phyloP scores from a whole-genome alignment of 1,139 yeast species.

The Diutina ranongensis region DNA sequence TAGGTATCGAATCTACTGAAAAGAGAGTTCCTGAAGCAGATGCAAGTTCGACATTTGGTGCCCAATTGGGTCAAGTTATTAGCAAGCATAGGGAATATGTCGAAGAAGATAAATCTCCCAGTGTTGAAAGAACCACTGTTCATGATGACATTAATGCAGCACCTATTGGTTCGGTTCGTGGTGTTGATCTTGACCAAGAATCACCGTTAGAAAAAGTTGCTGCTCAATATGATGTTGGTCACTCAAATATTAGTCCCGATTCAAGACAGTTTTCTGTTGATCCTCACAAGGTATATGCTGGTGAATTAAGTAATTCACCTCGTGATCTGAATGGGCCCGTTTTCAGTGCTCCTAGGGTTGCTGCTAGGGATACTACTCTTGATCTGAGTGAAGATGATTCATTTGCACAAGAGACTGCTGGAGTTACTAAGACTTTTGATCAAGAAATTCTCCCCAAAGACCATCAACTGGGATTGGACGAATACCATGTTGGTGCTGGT shows the following conservation, averaged over 20 bases:
- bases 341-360: neutral
- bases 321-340: neutral
- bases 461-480: too few relatives aligned
- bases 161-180: neutral
- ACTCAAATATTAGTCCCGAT: neutral
- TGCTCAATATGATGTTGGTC: neutral
- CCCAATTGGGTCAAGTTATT: slow-evolving; percentile 1
- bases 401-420: neutral
- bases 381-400: neutral
- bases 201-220: neutral
- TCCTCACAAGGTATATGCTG: neutral
- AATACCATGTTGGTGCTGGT: too few relatives aligned
- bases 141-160: neutral
- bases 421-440: too few relatives aligned
- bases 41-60: neutral
- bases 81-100: neutral
- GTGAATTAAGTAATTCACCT: neutral
- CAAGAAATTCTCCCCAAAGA: too few relatives aligned
- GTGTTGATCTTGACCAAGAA: neutral
- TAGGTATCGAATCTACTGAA: neutral
- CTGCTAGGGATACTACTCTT: neutral
- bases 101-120: neutral
- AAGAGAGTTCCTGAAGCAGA: neutral
- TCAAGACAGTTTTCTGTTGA: neutral
- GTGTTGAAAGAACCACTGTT: neutral